These are phyloP conservation scores for Beta macrorhiza DNA, from an alignment of 179 eudicot species.

Conservation along the genomic window DNA sequence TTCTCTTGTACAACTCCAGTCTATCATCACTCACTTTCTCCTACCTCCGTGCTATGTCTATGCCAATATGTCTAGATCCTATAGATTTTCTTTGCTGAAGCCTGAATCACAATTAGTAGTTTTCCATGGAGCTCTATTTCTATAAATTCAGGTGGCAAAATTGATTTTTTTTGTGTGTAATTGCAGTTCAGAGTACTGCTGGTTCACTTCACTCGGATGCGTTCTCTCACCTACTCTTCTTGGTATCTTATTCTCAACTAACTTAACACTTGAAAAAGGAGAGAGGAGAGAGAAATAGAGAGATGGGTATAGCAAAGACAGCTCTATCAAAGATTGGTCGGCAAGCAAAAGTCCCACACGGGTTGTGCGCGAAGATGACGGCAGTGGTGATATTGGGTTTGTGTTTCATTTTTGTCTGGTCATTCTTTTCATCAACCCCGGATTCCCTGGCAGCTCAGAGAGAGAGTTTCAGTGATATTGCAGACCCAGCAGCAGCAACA, in stretches of 20 bases:
- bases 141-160: too few species aligned
- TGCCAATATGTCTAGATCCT: too few species aligned
- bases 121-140: too few species aligned
- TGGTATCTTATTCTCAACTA: background rate
- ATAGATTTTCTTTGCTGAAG: too few species aligned
- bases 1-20: too few species aligned
- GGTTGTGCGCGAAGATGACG: slow-evolving; percentile 67
- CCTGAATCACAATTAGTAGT: too few species aligned
- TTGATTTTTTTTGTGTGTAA: too few species aligned
- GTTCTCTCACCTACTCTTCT: background rate
- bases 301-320: slow-evolving; percentile 57
- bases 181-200: too few species aligned
- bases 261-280: background rate
- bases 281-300: background rate
- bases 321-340: slow-evolving; percentile 46
- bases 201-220: too few species aligned
- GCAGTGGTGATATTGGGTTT: slow-evolving; percentile 69
- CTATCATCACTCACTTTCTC: too few species aligned
- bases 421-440: slow-evolving; percentile 66
- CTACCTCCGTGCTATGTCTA: too few species aligned
- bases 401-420: slow-evolving; percentile 83
- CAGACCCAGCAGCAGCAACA: slow-evolving; percentile 24
- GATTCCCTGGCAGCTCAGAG: slow-evolving; percentile 62
- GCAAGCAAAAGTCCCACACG: slow-evolving; percentile 63
- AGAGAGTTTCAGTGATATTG: slow-evolving; percentile 65